Evolutionary conservation across 2,329 filamentous ascomycete genomes (phyloP), one percentile per base, ranked within the genome.

Genomic region (Epichloe festucae): DNA sequence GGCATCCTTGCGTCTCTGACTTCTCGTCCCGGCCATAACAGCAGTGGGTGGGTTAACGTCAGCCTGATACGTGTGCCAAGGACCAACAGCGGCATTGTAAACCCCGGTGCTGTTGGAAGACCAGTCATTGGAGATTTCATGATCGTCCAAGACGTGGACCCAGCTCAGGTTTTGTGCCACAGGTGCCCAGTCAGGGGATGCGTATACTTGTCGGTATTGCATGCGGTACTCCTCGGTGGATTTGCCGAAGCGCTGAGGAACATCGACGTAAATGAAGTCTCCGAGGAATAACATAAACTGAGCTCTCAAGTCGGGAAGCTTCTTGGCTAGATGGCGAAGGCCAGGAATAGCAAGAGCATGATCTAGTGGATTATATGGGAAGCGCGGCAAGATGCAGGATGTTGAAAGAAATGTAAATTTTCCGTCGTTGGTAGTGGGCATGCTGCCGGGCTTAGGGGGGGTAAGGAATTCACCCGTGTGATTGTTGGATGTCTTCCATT

Each of bases 71-170:
- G 89, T 80, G 46, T 83, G 73, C 73, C 87, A 98, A 0, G 91
- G 88, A 54, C 94, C 89, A 44, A 87, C 80, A 4, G 91, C 90
- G 0, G 85, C 79, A 3, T 76, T 68, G 35, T 51, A 53, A 14
- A 50, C 49, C 5, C 52, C 52, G 14, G 52, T 53, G 14, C 79
- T 84, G 63, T 91, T 93, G 17, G 78, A 75, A 54, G 85, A 54
- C 52, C 52, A 97, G 68, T 97, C 93, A 60, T 98, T 97, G 5
- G 79, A 79, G 55, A 98, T 96, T 64, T 98, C 93, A 62, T 98
- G 93, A 64, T 98, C 93, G 63, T 98, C 93, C 6, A 96, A 78
- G 2, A 95, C 90, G 62, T 98, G 93, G 44, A 97, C 88, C 93
- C 93, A 98, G 60, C 90, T 94, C n/a, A 97, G 73, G 51, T 89